Conservation (phyloP, 768 basidiomycete species). For the Mycena leptocephala region DNA sequence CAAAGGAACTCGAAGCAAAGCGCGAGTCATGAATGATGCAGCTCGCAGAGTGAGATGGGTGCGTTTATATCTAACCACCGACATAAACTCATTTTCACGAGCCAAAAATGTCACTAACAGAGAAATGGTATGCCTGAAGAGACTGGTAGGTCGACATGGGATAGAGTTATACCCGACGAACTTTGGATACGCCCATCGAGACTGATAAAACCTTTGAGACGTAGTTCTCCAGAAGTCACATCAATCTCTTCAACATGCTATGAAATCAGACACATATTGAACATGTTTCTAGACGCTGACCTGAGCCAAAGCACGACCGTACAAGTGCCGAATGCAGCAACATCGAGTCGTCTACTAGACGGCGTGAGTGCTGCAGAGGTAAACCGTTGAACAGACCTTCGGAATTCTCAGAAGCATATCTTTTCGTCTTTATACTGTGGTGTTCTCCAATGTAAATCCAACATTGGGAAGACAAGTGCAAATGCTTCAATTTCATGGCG, state of each 20-base stretch:
- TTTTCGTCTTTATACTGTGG: constrained; percentile 58
- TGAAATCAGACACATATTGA: constrained; percentile 21
- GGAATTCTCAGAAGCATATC: constrained; percentile 73
- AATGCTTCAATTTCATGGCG: constrained; percentile 82
- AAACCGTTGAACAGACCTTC: constrained; percentile 66
- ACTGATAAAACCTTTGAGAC: constrained; percentile 88
- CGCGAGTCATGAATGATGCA: constrained; percentile 80
- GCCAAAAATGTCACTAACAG: constrained; percentile 66
- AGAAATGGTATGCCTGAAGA: constrained; percentile 87
- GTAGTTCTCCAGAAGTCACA: constrained; percentile 63
- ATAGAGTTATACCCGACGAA: constrained; percentile 41
- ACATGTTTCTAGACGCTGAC: constrained; percentile 55
- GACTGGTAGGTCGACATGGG: constrained; percentile 32
- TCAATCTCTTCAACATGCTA: constrained; percentile 82
- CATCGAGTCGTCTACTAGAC: constrained; percentile 72
- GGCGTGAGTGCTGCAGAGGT: not conserved
- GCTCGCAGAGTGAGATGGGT: constrained; percentile 77
- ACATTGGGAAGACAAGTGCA: constrained; percentile 83
- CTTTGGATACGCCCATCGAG: constrained; percentile 87
- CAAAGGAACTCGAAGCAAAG: constrained; percentile 81
- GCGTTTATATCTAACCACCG: constrained; percentile 81
- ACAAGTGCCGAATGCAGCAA: constrained; percentile 79
- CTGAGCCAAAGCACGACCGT: constrained; percentile 81
- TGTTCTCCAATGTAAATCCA: constrained; percentile 78
- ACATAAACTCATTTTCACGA: constrained; percentile 1